A percentile compares a stretch with the other conserved stretches of the same genome.
phyloP scores from a whole-genome alignment of 495 filamentous ascomycete species.

The Pyrenula aspistea region DNA sequence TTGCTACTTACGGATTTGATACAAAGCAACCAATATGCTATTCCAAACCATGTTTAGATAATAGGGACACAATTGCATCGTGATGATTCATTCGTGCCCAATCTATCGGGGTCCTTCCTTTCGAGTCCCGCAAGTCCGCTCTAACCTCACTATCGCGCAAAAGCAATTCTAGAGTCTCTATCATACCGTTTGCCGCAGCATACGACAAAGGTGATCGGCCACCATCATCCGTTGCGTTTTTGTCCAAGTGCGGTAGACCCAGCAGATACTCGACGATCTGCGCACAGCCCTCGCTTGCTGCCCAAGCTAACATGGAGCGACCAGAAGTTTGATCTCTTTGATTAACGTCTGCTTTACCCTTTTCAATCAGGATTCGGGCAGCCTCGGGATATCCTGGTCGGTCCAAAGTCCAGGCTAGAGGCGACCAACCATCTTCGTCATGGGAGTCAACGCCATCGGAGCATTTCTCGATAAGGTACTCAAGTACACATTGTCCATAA shows the following conservation, averaged over 20 bases:
- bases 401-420: neutral
- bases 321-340: neutral
- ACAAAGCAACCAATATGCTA: no score
- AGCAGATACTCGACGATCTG: neutral
- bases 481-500: neutral
- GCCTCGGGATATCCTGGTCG: neutral
- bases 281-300: neutral
- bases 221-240: neutral
- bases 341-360: neutral
- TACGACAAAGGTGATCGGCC: neutral
- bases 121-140: neutral
- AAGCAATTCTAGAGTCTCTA: neutral
- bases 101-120: neutral
- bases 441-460: neutral
- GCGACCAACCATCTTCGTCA: neutral
- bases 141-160: neutral
- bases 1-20: no score
- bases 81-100: neutral
- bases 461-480: neutral
- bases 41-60: no score
- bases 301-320: neutral
- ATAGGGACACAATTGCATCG: no score
- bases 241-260: neutral
- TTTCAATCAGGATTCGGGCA: neutral
- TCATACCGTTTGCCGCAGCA: neutral